These are phyloP conservation scores for Zasmidium cellare DNA, from an alignment of 2,329 filamentous ascomycete genomes.

Conservation along the genomic window DNA sequence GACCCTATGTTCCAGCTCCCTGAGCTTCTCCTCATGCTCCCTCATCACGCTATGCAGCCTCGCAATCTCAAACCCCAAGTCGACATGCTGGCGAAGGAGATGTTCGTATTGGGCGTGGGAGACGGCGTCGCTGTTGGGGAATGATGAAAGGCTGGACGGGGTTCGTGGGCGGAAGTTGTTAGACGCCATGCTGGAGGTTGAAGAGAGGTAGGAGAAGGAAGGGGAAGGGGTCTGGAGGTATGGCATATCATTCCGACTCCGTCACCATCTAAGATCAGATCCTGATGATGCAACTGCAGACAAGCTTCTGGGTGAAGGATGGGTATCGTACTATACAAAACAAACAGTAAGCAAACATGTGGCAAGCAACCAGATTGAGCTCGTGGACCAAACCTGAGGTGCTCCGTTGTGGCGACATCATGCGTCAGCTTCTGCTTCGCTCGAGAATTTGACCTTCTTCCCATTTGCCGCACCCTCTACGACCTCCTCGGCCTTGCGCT, in stretches of 20 bases:
- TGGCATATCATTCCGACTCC: no score
- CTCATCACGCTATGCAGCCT: not conserved
- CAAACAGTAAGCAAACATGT: not conserved
- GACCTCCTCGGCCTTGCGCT: conserved; percentile 29
- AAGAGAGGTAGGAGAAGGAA: not conserved
- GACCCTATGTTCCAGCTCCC: not conserved
- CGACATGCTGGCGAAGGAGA: not conserved
- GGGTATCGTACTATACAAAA: not conserved
- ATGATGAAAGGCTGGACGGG: not conserved
- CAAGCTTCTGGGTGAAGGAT: not conserved
- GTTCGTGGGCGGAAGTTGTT: not conserved
- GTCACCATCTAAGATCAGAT: no score
- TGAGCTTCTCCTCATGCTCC: not conserved
- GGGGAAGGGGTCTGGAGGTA: not conserved
- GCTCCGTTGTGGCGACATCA: no score
- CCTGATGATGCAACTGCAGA: not conserved
- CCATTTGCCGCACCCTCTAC: conserved; percentile 9
- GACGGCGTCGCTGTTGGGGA: not conserved
- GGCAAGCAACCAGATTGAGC: not conserved
- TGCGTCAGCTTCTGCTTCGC: not conserved
- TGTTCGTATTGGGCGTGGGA: not conserved
- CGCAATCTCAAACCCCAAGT: not conserved
- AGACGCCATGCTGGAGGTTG: not conserved
- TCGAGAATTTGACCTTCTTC: conserved; percentile 30
- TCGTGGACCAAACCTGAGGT: not conserved